Base-by-base conservation (phyloP, 2,329 filamentous ascomycete species). In the Fusarium udum region DNA sequence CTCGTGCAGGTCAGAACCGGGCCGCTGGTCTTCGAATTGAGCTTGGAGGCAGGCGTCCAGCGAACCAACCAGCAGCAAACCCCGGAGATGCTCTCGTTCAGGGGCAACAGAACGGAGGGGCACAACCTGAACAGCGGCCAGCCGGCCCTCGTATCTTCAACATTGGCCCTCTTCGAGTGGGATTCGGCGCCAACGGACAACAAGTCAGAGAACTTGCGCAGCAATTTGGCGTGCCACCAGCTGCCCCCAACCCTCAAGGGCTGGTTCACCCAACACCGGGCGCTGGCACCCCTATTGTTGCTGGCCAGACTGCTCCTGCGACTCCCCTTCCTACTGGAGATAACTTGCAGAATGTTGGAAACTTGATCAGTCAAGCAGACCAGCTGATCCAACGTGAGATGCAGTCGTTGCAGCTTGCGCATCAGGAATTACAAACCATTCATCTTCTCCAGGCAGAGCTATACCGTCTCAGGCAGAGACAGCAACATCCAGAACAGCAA, bases 121-220 rank as follows among this genome's bases (percentile, higher is more conserved):
- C 74, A 10, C 73, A 69, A 46, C 71, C 58, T 34, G 73, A 70
- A 56, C 74, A 67, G 39, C 70, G 72, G 36, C 74, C 74, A 18
- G 80, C 79, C 18, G 85, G 87, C 57, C 87, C 90, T 70, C 86
- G 90, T 46, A 86, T 93, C 62, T 91, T 92, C 76, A 92, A 93
- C 75, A 83, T 96, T 52, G 93, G 93, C 2, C 93, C 93, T 5
- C 84, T 96, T 37, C 86, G 93, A 34, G 84, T 96, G 28, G 93
- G 92, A 1, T 93, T 95, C 75, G 93, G 92, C n/a, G 91, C 93
- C 85, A 92, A 82, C 80, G 91, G 82, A 81, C 84, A 87, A 26
- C 89, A 93, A 65, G 87, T 93, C 39, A 87, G 90, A 62, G 91
- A 93, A 72, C 84, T 94, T 73, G 91, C 89, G 10, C 89, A 91